Conservation (phyloP, 805 yeast genomes). For the Barnettozyma siamensis region DNA sequence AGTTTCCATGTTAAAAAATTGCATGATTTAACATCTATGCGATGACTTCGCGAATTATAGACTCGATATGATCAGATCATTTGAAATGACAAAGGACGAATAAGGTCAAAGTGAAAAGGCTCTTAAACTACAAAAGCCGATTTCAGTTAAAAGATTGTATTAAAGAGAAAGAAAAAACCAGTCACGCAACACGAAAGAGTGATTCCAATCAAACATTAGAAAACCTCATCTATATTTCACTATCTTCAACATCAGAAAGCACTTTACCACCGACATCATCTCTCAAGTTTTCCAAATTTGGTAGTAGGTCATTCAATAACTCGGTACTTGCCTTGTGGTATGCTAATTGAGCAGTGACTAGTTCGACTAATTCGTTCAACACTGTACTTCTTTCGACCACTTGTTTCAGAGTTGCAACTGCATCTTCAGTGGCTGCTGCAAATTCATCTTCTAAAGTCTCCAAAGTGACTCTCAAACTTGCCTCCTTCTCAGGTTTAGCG, state of each 20-base stretch:
- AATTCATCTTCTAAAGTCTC: conserved; percentile 86
- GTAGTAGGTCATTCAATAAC: conserved; percentile 56
- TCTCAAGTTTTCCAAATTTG: conserved; percentile 55
- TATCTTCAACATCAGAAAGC: conserved; percentile 22
- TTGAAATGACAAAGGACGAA: too few relatives aligned
- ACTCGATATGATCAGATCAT: too few relatives aligned
- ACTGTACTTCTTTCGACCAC: conserved; percentile 69
- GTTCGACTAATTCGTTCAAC: conserved; percentile 57
- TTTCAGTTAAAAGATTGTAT: too few relatives aligned
- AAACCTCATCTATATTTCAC: conserved; percentile 18
- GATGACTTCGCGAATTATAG: not conserved
- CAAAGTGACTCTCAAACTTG: conserved; percentile 67
- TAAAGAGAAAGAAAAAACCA: too few relatives aligned
- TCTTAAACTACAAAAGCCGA: too few relatives aligned
- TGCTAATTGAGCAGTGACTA: conserved; percentile 73
- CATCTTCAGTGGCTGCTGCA: conserved; percentile 85
- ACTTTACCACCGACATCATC: conserved; percentile 39
- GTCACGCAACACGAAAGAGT: too few relatives aligned
- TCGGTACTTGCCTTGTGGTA: conserved; percentile 73
- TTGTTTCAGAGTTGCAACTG: conserved; percentile 75
- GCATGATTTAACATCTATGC: not conserved
- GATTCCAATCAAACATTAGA: too few relatives aligned
- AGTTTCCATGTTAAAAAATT: not conserved
- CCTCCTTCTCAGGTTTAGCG: conserved; percentile 60
- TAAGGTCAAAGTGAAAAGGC: too few relatives aligned